Evolutionary conservation across 2,329 filamentous ascomycete genomes (phyloP).

Genomic region (Trichothecium roseum): DNA sequence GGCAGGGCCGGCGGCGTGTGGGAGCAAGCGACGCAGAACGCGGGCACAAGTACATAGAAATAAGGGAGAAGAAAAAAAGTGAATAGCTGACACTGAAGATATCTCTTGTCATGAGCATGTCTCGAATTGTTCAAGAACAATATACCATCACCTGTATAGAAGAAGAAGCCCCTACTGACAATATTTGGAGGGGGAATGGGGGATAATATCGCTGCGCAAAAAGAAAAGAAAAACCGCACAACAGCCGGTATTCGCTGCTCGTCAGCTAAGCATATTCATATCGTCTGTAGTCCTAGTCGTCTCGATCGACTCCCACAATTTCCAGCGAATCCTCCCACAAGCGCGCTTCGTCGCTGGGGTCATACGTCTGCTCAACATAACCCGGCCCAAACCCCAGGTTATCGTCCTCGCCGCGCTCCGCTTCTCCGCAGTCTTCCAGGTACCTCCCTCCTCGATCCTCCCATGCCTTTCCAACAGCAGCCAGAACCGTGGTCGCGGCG

Average conservation of each 20-base stretch:
- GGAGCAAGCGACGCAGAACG: conserved; percentile 16
- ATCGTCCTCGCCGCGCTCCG: neutral
- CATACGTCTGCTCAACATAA: neutral
- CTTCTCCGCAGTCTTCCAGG: conserved; percentile 25
- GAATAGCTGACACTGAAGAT: too few relatives aligned
- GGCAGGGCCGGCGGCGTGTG: conserved; percentile 28
- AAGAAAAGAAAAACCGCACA: too few relatives aligned
- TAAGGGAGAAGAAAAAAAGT: neutral
- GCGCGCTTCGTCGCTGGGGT: neutral
- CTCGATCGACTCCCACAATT: neutral
- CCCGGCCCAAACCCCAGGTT: neutral
- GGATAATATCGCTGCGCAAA: too few relatives aligned
- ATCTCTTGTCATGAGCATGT: too few relatives aligned
- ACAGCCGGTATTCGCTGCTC: too few relatives aligned
- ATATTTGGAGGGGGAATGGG: too few relatives aligned
- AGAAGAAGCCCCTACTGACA: too few relatives aligned
- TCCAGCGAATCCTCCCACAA: neutral
- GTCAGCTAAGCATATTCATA: too few relatives aligned
- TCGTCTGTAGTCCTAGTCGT: too few relatives aligned
- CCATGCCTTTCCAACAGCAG: conserved; percentile 25
- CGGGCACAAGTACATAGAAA: conserved; percentile 4
- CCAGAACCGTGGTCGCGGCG: conserved; percentile 33
- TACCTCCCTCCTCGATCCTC: conserved; percentile 33
- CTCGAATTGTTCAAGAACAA: too few relatives aligned
- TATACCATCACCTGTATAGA: too few relatives aligned